Conservation (phyloP, 2,329 filamentous ascomycete species). For the Aspergillus pseudotamarii region DNA sequence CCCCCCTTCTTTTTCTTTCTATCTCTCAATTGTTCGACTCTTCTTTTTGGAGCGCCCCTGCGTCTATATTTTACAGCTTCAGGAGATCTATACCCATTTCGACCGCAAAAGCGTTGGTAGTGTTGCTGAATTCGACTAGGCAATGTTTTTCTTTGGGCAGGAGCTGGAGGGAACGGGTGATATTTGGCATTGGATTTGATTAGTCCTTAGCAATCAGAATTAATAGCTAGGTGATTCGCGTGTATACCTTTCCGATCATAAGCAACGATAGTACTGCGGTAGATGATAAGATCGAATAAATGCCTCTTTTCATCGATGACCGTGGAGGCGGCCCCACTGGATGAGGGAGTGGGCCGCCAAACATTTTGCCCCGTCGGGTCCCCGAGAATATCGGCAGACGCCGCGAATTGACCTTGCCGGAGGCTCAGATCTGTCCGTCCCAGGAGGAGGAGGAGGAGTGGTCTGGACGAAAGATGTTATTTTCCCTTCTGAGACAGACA, state of each 20-base stretch:
- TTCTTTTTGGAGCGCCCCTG: neutral
- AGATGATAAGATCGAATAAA: slow-evolving; percentile 1
- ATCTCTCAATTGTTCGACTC: neutral
- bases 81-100: slow-evolving; percentile 17
- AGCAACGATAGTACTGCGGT: neutral
- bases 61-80: slow-evolving; percentile 3
- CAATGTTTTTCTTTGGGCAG: neutral
- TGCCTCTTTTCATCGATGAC: neutral
- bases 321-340: neutral
- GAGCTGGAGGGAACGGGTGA: neutral
- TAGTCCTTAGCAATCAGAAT: neutral
- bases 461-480: neutral
- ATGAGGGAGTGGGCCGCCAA: neutral
- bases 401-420: too few relatives aligned
- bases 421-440: neutral
- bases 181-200: neutral
- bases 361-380: neutral
- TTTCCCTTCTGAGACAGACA: neutral
- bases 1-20: neutral
- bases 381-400: neutral
- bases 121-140: neutral
- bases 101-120: slow-evolving; percentile 15
- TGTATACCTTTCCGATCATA: neutral
- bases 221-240: neutral
- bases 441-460: neutral